Conservation (phyloP, 2,329 filamentous ascomycete genomes). For the Colletotrichum graminicola region DNA sequence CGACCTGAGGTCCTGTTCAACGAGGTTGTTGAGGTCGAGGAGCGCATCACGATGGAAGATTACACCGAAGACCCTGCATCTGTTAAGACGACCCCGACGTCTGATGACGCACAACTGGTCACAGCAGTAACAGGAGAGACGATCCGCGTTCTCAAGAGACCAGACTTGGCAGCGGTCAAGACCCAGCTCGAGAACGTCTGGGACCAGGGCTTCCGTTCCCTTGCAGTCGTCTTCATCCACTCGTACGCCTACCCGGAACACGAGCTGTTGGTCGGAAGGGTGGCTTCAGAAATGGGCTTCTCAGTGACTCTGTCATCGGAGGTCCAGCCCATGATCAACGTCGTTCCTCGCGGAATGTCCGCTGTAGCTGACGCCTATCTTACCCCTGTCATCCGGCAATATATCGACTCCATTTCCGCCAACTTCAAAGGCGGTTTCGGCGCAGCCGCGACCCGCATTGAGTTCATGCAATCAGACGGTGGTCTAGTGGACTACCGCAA, state of each 20-base stretch:
- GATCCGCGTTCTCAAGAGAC: slow-evolving; percentile 73
- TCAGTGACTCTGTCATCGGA: slow-evolving; percentile 53
- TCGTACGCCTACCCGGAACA: slow-evolving; percentile 75
- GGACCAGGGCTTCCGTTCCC: slow-evolving; percentile 66
- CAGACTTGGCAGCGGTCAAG: slow-evolving; percentile 66
- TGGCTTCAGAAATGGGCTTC: slow-evolving; percentile 58
- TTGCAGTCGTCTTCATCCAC: slow-evolving; percentile 77
- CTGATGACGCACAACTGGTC: slow-evolving; percentile 65
- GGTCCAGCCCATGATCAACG: slow-evolving; percentile 58
- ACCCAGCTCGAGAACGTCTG: slow-evolving; percentile 71
- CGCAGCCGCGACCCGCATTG: slow-evolving; percentile 64
- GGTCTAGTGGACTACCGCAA: slow-evolving; percentile 66
- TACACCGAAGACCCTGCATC: slow-evolving; percentile 76
- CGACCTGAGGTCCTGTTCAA: slow-evolving; percentile 78
- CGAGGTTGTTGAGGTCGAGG: slow-evolving; percentile 78
- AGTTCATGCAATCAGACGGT: slow-evolving; percentile 77
- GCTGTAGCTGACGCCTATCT: slow-evolving; percentile 59
- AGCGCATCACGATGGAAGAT: slow-evolving; percentile 79
- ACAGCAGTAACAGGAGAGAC: slow-evolving; percentile 75
- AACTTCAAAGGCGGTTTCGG: slow-evolving; percentile 54
- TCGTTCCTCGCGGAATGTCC: slow-evolving; percentile 58
- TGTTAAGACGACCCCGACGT: slow-evolving; percentile 58
- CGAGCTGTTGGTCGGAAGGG: slow-evolving; percentile 50
- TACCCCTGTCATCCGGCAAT: slow-evolving; percentile 54
- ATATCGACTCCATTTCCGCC: slow-evolving; percentile 52